Percentiles rank a stretch among this genome's conserved stretches.
Evolutionary conservation across 2,329 filamentous ascomycete genomes (phyloP).

Genomic region (Xylaria sp.): DNA sequence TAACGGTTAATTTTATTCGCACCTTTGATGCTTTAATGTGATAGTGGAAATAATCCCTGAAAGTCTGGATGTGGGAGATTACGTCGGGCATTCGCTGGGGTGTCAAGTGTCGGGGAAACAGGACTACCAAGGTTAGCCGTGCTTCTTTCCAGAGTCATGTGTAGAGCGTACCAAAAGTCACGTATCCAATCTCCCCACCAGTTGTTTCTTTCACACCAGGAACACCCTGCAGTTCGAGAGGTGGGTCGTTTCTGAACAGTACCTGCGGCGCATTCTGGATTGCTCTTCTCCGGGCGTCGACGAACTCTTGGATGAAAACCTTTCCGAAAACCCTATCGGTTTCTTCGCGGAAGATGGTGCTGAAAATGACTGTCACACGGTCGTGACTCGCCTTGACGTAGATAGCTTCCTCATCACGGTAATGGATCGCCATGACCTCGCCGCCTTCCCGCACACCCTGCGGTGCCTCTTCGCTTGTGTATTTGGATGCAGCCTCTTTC

Average conservation of each 20-base stretch:
- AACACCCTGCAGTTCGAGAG: conserved; percentile 87
- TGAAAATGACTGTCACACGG: conserved; percentile 98
- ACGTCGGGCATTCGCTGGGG: conserved; percentile 90
- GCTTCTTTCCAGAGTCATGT: neutral
- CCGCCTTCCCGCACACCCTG: conserved; percentile 90
- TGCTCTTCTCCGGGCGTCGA: conserved; percentile 91
- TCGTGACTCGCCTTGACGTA: conserved; percentile 98
- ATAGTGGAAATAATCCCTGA: conserved; percentile 99
- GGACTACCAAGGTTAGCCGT: conserved; percentile 64
- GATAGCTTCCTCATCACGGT: conserved; percentile 98
- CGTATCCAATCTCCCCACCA: conserved; percentile 91
- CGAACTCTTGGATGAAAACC: conserved; percentile 98
- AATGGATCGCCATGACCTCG: conserved; percentile 94
- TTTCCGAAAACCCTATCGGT: conserved; percentile 98
- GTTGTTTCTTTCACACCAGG: conserved; percentile 81
- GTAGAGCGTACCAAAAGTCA: conserved; percentile 82
- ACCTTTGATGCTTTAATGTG: conserved; percentile 99
- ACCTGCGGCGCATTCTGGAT: conserved; percentile 99
- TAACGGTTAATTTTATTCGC: conserved; percentile 27
- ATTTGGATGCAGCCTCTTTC: conserved; percentile 88
- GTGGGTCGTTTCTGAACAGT: conserved; percentile 92
- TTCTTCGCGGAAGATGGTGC: conserved; percentile 96
- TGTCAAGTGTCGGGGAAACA: conserved; percentile 95
- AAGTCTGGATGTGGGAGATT: conserved; percentile 99
- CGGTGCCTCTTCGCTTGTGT: conserved; percentile 92